These are phyloP conservation scores for Ensete ventricosum DNA, from an alignment of 176 grass and related monocot species.

Conservation along the genomic window DNA sequence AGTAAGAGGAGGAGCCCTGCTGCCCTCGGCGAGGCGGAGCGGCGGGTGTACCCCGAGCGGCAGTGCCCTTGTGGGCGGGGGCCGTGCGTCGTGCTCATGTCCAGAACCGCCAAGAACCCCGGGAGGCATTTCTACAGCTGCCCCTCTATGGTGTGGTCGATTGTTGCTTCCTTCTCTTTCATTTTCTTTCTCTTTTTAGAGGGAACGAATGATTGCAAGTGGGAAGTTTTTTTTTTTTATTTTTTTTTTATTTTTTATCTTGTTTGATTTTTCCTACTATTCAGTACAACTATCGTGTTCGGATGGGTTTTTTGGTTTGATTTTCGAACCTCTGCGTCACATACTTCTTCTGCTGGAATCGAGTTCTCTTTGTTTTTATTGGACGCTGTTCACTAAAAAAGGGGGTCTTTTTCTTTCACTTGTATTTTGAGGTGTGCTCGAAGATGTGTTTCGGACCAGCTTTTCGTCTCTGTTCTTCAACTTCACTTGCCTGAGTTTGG, in stretches of 20 bases:
- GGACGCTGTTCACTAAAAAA: too few species aligned
- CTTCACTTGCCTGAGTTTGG: too few species aligned
- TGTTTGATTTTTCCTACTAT: background rate
- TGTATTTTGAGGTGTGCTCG: background rate
- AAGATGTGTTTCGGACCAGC: too few species aligned
- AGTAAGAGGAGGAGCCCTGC: background rate
- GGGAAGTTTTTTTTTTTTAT: background rate
- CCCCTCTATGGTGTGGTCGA: constrained; percentile 7
- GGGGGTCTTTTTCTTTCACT: background rate
- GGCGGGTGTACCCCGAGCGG: background rate
- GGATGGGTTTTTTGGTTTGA: too few species aligned
- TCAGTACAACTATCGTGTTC: too few species aligned
- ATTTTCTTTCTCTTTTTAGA: background rate
- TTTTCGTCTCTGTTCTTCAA: too few species aligned
- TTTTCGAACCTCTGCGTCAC: too few species aligned
- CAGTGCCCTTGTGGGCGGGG: constrained; percentile 27
- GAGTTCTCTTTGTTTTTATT: too few species aligned
- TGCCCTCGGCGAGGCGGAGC: constrained; percentile 2
- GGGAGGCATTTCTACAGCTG: constrained; percentile 27
- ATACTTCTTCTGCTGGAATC: too few species aligned
- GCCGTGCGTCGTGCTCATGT: constrained; percentile 15
- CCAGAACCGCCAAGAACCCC: constrained; percentile 21
- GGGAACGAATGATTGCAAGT: too few species aligned
- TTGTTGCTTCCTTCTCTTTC: background rate
- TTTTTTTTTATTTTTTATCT: background rate